phyloP scores from a whole-genome alignment of 208 protist species.

The Crithidia bombi region DNA sequence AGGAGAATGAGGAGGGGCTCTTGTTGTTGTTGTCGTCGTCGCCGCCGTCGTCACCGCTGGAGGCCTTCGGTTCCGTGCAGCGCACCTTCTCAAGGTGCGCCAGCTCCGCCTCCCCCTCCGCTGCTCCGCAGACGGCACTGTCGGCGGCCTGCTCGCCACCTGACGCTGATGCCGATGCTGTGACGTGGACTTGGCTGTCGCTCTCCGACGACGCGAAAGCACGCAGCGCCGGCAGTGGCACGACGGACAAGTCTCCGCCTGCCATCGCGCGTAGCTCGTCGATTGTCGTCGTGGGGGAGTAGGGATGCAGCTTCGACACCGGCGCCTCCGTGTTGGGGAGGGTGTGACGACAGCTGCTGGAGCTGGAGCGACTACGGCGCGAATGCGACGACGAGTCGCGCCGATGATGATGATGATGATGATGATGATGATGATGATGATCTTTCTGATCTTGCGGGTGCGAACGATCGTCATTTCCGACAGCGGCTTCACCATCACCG shows the following conservation, averaged over 20 bases:
- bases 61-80: background rate
- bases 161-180: too few relatives aligned
- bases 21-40: too few relatives aligned
- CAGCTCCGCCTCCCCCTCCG: background rate
- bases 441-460: background rate
- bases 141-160: too few relatives aligned
- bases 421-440: background rate
- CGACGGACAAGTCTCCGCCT: constrained; percentile 31
- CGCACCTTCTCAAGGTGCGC: background rate
- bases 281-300: constrained; percentile 16
- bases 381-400: background rate
- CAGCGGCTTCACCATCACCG: background rate
- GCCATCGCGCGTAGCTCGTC: constrained; percentile 33
- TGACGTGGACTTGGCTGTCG: background rate
- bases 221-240: constrained; percentile 10
- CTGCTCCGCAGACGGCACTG: too few relatives aligned
- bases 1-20: too few relatives aligned
- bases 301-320: constrained; percentile 18
- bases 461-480: background rate
- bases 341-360: background rate
- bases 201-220: background rate
- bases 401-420: background rate
- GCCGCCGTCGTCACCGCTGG: background rate
- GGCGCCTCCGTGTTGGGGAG: constrained; percentile 26
- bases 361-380: background rate